Evolutionary conservation across 305 asterid species (phyloP).

Genomic region (Stenogyne calaminthoides): DNA sequence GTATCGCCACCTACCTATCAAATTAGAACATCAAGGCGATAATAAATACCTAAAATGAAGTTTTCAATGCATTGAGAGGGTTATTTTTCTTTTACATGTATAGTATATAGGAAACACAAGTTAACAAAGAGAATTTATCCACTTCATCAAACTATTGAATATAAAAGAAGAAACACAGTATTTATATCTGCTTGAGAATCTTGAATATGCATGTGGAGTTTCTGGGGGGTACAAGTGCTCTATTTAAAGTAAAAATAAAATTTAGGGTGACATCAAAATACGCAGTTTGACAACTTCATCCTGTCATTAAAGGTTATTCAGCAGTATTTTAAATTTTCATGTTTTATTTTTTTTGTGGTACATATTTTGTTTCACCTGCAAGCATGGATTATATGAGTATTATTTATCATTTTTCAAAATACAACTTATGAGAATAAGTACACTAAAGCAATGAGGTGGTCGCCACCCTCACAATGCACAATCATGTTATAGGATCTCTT

Average conservation of each 20-base stretch:
- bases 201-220: neutral
- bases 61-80: neutral
- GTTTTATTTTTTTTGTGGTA: too few relatives aligned
- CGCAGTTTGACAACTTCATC: too few relatives aligned
- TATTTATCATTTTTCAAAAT: too few relatives aligned
- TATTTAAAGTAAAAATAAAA: too few relatives aligned
- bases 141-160: neutral
- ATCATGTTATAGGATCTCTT: neutral
- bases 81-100: neutral
- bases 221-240: neutral
- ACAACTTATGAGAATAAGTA: too few relatives aligned
- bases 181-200: neutral
- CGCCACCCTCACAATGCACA: neutral
- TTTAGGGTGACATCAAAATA: too few relatives aligned
- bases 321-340: too few relatives aligned
- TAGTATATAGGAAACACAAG: neutral
- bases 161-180: neutral
- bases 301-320: too few relatives aligned
- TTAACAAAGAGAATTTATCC: neutral
- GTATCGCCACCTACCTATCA: slow-evolving; percentile 24
- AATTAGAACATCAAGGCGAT: neutral
- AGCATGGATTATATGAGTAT: too few relatives aligned
- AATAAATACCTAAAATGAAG: neutral
- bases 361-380: too few relatives aligned
- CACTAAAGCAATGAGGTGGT: too few relatives aligned